Base-by-base conservation (phyloP, 2,329 filamentous ascomycete genomes). In the Didymella pinodella region DNA sequence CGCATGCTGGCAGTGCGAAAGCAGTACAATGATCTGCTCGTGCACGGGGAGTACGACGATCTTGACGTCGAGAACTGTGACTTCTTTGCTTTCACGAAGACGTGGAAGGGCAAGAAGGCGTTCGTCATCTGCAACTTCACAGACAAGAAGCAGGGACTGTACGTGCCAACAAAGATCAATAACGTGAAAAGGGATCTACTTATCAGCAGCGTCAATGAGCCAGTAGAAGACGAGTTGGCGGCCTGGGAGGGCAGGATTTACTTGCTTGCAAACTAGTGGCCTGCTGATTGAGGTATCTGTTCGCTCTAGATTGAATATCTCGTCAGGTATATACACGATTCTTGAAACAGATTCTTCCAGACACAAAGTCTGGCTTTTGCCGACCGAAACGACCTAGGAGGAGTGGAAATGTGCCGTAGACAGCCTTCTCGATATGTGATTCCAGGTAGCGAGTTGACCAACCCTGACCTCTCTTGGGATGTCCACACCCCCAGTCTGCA, bases 21-120 rank as follows among this genome's bases (percentile, higher is more conserved):
- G 73, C 74, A 82, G 62, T 79, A 87, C 67, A 80, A 80, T 16
- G 82, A 86, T 43, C 72, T 87, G 8, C 85, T 91, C 56, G 83
- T 89, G 1, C 84, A 89, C 64, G 88, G 88, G 6, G 77, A 80
- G 20, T 90, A 86, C 70, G 75, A 84, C 45, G 72, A 83, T 8
- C 75, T 85, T 34, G 84, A 85, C 48, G 69, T 79, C 18, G 79
- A 81, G n/a, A 64, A 78, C 75, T 85, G 86, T 68, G 66, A 78
- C 58, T 80, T 91, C 69, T 92, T 91, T 57, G 68, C 77, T 11
- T 82, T 73, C 38, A 65, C 51, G n/a, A 75, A 77, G 65, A 71
- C 65, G 16, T 75, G 68, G 73, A 50, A 62, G 18, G 66, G 65
- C 2, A 65, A 70, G 55, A 72, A 60, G 49, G 75, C 69, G 22